phyloP scores from a whole-genome alignment of 495 filamentous ascomycete species.

The Annulohypoxylon bovei region DNA sequence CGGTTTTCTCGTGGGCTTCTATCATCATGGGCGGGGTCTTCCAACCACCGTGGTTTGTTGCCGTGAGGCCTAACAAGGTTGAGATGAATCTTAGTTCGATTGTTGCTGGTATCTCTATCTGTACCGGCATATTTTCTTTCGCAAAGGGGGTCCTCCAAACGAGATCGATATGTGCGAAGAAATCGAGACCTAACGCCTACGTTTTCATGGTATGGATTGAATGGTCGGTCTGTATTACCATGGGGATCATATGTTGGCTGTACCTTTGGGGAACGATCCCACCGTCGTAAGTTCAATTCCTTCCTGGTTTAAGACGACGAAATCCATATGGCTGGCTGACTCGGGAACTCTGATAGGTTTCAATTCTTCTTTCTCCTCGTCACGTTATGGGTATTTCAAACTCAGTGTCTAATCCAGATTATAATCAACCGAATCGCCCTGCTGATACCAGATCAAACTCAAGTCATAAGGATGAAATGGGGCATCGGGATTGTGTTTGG shows the following conservation, averaged over 20 bases:
- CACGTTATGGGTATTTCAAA: not conserved
- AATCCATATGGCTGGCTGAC: not conserved
- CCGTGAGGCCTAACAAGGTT: not conserved
- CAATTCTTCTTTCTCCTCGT: not conserved
- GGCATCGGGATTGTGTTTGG: not conserved
- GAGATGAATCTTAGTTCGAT: constrained; percentile 3
- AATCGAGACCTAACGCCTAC: not conserved
- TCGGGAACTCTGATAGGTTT: not conserved
- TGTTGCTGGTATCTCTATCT: not conserved
- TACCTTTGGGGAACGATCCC: not conserved
- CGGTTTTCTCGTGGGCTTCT: not conserved
- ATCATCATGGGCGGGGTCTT: constrained; percentile 1
- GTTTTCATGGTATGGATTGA: not conserved
- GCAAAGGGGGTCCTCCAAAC: not conserved
- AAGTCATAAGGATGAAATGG: not conserved
- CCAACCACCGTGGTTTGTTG: not conserved
- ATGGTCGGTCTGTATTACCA: not conserved
- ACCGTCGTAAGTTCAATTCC: not conserved
- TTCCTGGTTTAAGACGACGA: not conserved
- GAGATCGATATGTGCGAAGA: not conserved
- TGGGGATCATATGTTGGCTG: not conserved
- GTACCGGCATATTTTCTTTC: not conserved
- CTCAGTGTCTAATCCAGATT: not conserved
- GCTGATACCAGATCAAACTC: not conserved
- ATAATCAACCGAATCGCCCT: not conserved